Conservation (phyloP, 2,329 filamentous ascomycete genomes). For the Penicillium sp. region DNA sequence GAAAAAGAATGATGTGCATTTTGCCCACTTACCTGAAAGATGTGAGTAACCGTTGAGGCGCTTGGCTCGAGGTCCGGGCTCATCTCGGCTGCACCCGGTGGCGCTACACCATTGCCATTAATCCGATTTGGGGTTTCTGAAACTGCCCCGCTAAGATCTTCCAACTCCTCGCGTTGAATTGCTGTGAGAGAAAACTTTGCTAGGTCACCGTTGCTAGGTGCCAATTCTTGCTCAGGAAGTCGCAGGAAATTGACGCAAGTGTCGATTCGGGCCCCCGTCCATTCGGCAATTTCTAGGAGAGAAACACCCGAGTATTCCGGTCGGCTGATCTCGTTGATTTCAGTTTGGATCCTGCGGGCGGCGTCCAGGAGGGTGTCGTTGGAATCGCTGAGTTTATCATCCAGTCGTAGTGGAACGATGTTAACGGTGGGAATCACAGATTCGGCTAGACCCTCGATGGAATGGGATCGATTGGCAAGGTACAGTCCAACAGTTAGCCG, state of each 20-base stretch:
- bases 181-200: slow-evolving; percentile 10
- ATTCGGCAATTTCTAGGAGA: slow-evolving; percentile 69
- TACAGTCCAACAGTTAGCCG: slow-evolving; percentile 73
- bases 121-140: neutral
- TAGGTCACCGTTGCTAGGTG: neutral
- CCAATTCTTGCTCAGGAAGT: slow-evolving; percentile 43
- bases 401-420: slow-evolving; percentile 69
- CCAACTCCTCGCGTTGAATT: slow-evolving; percentile 15
- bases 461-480: slow-evolving; percentile 70
- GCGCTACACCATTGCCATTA: slow-evolving; percentile 16
- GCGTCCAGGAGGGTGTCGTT: slow-evolving; percentile 45
- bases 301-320: slow-evolving; percentile 58
- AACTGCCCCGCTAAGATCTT: slow-evolving; percentile 1
- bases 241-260: slow-evolving; percentile 81
- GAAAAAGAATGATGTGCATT: slow-evolving; percentile 5
- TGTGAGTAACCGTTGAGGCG: slow-evolving; percentile 9
- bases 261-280: slow-evolving; percentile 71
- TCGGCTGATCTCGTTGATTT: slow-evolving; percentile 63
- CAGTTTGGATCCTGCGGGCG: slow-evolving; percentile 64
- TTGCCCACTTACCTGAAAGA: slow-evolving; percentile 21
- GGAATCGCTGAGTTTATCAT: slow-evolving; percentile 23
- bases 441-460: slow-evolving; percentile 51
- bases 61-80: neutral
- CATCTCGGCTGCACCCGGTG: slow-evolving; percentile 7
- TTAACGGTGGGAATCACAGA: slow-evolving; percentile 71